Conservation (phyloP, 495 filamentous ascomycete species). For the Lasiosphaeria miniovina region DNA sequence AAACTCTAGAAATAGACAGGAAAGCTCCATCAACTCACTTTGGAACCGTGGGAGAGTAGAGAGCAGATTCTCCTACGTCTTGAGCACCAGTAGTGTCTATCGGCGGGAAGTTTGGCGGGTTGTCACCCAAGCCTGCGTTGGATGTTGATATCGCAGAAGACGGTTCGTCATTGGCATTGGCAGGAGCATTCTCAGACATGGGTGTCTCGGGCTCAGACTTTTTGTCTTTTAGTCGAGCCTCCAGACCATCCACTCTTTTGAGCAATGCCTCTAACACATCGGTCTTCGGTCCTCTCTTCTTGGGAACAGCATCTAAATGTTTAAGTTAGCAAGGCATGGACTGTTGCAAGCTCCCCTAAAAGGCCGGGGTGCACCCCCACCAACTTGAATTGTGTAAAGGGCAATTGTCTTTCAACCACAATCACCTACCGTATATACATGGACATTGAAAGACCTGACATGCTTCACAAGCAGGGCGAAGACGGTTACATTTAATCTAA, state of each 20-base stretch:
- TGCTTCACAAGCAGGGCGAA: conserved; percentile 79
- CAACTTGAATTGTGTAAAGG: not conserved
- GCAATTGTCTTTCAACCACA: too few species aligned
- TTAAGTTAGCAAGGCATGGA: not conserved
- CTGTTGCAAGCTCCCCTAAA: conserved; percentile 6
- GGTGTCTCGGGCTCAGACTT: conserved; percentile 46
- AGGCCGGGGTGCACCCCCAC: too few species aligned
- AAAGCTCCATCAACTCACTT: conserved; percentile 10
- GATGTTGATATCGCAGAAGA: conserved; percentile 14
- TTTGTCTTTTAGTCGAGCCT: conserved; percentile 71
- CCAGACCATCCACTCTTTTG: conserved; percentile 79
- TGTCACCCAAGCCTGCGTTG: not conserved
- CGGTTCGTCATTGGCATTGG: conserved; percentile 16
- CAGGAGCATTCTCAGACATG: conserved; percentile 29
- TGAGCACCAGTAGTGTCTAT: conserved; percentile 5
- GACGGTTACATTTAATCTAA: conserved; percentile 86
- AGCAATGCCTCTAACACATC: conserved; percentile 81
- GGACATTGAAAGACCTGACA: conserved; percentile 84
- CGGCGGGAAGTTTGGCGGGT: conserved; percentile 4
- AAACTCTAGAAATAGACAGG: not conserved
- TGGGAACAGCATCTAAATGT: conserved; percentile 72
- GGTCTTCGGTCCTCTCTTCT: conserved; percentile 85
- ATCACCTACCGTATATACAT: conserved; percentile 76
- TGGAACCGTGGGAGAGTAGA: conserved; percentile 13
- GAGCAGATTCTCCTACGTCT: conserved; percentile 15